These are phyloP conservation scores for Alternaria viburni DNA, from an alignment of 2,329 filamentous ascomycete species.

Conservation along the genomic window DNA sequence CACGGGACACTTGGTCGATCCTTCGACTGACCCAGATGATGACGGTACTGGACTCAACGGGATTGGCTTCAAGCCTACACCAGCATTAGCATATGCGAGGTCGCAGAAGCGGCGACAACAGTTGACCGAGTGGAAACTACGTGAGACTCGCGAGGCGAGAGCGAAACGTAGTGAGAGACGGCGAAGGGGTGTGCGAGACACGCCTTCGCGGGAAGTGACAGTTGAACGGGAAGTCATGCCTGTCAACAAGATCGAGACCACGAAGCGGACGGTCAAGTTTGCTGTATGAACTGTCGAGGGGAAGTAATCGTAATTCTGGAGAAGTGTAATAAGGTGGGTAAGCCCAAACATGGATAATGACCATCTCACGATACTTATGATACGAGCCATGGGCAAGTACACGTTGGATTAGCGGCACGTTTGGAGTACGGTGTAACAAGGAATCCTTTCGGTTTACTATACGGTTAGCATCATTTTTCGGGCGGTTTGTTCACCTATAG, in stretches of 20 bases:
- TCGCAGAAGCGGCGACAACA: conserved; percentile 64
- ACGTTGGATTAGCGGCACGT: conserved; percentile 9
- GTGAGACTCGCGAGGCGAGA: conserved; percentile 65
- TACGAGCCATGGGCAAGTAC: conserved; percentile 1
- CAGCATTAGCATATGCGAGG: conserved; percentile 63
- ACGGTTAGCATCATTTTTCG: neutral
- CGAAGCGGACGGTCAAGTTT: conserved; percentile 41
- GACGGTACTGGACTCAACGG: conserved; percentile 70
- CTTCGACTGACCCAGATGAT: conserved; percentile 60
- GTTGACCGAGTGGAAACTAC: conserved; percentile 63
- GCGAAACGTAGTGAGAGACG: conserved; percentile 62
- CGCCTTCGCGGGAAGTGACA: conserved; percentile 35
- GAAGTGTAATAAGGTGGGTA: neutral
- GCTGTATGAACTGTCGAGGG: conserved; percentile 26
- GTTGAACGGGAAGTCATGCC: conserved; percentile 35
- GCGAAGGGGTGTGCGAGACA: conserved; percentile 37
- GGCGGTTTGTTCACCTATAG: neutral
- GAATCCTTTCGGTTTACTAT: neutral
- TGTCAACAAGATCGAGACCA: conserved; percentile 16
- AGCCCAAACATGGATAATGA: conserved; percentile 18
- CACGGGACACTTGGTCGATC: conserved; percentile 62
- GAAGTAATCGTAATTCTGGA: conserved; percentile 25
- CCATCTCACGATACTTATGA: conserved; percentile 29
- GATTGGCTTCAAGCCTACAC: conserved; percentile 67
- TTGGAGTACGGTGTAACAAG: conserved; percentile 12